Evolutionary conservation across 2,329 filamentous ascomycete species (phyloP), one percentile per base, ranked within the genome.

Genomic region (Zasmidium angulare): DNA sequence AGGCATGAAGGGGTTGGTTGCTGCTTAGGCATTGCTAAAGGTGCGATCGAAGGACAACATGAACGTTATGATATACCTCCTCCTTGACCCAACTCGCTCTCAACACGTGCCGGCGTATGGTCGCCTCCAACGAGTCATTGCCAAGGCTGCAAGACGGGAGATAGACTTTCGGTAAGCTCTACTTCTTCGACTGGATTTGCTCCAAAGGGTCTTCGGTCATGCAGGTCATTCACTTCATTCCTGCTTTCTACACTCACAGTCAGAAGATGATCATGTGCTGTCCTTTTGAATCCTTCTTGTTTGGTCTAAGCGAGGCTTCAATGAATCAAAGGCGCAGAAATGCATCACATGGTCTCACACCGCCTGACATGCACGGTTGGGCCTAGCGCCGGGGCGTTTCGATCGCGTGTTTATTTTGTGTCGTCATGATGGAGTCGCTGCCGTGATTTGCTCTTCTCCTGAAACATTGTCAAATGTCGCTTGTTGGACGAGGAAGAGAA

Each of bases 1-100:
- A 17, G 36, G 36, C 4, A 65, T 75, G 46, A 72, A 75, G 61
- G 70, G 46, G 23, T 19, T 59, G 47, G 59, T 21, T 4, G n/a
- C 12, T 43, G 6, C 36, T 43, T 43, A 43, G 36, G 36, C 6
- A 17, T 43, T 43, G 14, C 4, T 43, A 43, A n/a, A n/a, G n/a
- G n/a, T n/a, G n/a, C n/a, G n/a, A n/a, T n/a, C n/a, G n/a, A n/a
- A n/a, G n/a, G n/a, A n/a, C n/a, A n/a, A n/a, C n/a, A n/a, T n/a
- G n/a, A n/a, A n/a, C n/a, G n/a, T n/a, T n/a, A n/a, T n/a, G n/a
- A n/a, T n/a, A n/a, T n/a, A n/a, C n/a, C n/a, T n/a, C n/a, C n/a
- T n/a, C n/a, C n/a, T n/a, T n/a, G n/a, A n/a, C n/a, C n/a, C n/a
- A n/a, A n/a, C n/a, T n/a, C n/a, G n/a, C n/a, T n/a, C n/a, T n/a